These are phyloP conservation scores for Cladophialophora bantiana DNA, from an alignment of 2,329 filamentous ascomycete genomes.

Conservation along the genomic window DNA sequence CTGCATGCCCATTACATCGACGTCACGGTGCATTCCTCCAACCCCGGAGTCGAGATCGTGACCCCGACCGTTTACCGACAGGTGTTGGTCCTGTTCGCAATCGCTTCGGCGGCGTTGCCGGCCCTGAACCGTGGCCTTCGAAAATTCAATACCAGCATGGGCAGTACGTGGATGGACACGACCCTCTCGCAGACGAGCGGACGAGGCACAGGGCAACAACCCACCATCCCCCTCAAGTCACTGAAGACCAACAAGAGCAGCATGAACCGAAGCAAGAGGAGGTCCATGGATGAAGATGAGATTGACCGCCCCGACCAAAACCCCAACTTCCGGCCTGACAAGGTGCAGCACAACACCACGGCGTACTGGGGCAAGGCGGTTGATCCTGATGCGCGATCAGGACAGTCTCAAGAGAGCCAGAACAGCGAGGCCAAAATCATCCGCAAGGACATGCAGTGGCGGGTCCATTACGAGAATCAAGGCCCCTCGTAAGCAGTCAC, in stretches of 20 bases:
- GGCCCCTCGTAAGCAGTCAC: background rate
- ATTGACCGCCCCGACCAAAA: slow-evolving; percentile 3
- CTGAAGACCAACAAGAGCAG: slow-evolving; percentile 12
- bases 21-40: background rate
- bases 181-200: slow-evolving; percentile 16
- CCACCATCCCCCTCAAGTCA: background rate
- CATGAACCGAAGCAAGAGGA: slow-evolving; percentile 13
- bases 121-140: slow-evolving; percentile 24
- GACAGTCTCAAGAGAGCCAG: slow-evolving; percentile 23
- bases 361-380: slow-evolving; percentile 1
- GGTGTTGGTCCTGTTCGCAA: slow-evolving; percentile 20
- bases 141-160: slow-evolving; percentile 23
- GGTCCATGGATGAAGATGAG: slow-evolving; percentile 16
- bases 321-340: slow-evolving; percentile 2
- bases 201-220: background rate
- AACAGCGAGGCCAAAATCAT: slow-evolving; percentile 29
- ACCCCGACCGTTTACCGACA: slow-evolving; percentile 23
- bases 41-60: slow-evolving; percentile 8
- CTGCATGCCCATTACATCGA: slow-evolving; percentile 12
- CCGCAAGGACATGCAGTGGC: slow-evolving; percentile 27
- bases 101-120: slow-evolving; percentile 21
- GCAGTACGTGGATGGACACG: slow-evolving; percentile 21
- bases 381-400: slow-evolving; percentile 23
- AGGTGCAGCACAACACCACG: slow-evolving; percentile 10
- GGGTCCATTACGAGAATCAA: slow-evolving; percentile 18